Conservation (phyloP, 2,329 filamentous ascomycete species). For the Sphaerostilbella broomeana region DNA sequence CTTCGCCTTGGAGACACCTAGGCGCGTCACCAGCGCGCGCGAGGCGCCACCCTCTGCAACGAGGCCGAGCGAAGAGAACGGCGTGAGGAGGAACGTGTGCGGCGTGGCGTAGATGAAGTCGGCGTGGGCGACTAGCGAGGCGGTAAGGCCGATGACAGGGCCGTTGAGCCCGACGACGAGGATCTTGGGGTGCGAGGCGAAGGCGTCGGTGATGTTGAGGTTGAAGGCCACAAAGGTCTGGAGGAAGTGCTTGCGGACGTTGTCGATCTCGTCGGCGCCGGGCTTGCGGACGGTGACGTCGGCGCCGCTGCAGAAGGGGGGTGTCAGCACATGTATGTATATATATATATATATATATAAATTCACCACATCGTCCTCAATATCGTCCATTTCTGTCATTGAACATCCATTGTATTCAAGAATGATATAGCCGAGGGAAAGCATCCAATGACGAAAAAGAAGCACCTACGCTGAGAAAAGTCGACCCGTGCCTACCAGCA, state of each 20-base stretch:
- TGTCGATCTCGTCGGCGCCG: slow-evolving; percentile 31
- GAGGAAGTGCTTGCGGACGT: slow-evolving; percentile 51
- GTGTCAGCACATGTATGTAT: neutral
- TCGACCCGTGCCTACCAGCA: slow-evolving; percentile 75
- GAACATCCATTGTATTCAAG: too few relatives aligned
- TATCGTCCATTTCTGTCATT: neutral
- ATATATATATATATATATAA: neutral
- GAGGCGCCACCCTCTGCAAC: slow-evolving; percentile 84
- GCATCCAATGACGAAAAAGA: neutral
- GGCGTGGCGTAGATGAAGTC: slow-evolving; percentile 91
- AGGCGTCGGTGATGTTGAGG: slow-evolving; percentile 80
- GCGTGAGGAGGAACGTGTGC: slow-evolving; percentile 78
- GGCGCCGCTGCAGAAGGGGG: slow-evolving; percentile 64
- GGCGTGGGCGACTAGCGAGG: slow-evolving; percentile 72
- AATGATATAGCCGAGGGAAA: neutral
- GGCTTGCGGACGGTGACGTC: slow-evolving; percentile 58
- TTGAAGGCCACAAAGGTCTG: slow-evolving; percentile 75
- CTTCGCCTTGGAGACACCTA: slow-evolving; percentile 77
- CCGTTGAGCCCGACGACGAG: slow-evolving; percentile 88
- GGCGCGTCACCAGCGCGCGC: slow-evolving; percentile 67
- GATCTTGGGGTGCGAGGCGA: slow-evolving; percentile 91
- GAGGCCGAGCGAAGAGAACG: slow-evolving; percentile 83
- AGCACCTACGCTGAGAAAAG: slow-evolving; percentile 78
- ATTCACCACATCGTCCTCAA: neutral
- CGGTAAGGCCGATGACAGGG: slow-evolving; percentile 80